A percentile compares a stretch with the other conserved stretches of the same genome.
phyloP scores from a whole-genome alignment of 2,329 filamentous ascomycete species.

The Elsinoe perseae region DNA sequence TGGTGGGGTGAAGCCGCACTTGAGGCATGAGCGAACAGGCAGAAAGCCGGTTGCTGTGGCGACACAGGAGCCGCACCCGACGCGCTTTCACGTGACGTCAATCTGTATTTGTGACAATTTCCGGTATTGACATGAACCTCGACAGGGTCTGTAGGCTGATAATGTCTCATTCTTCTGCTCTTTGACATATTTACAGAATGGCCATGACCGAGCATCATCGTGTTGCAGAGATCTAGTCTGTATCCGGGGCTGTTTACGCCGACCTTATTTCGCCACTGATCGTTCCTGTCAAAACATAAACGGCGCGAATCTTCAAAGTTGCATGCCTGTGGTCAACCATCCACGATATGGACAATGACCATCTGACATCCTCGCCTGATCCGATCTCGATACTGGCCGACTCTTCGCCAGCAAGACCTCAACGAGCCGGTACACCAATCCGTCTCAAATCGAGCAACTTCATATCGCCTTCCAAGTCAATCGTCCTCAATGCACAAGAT shows the following conservation, averaged over 20 bases:
- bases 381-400: slow-evolving; percentile 26
- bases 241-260: not conserved
- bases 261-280: not conserved
- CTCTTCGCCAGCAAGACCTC: slow-evolving; percentile 25
- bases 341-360: not conserved
- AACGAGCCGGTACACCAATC: not conserved
- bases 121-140: not conserved
- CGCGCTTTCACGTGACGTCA: slow-evolving; percentile 12
- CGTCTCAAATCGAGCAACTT: slow-evolving; percentile 22
- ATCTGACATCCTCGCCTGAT: slow-evolving; percentile 27
- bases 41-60: slow-evolving; percentile 3
- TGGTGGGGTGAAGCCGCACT: not conserved
- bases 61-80: not conserved
- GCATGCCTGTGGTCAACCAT: not conserved
- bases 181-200: too few species aligned
- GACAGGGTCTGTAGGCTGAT: not conserved
- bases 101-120: not conserved
- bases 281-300: not conserved
- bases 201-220: too few species aligned
- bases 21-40: too few species aligned
- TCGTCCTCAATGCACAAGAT: slow-evolving; percentile 37
- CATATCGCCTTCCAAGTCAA: slow-evolving; percentile 38
- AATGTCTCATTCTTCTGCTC: not conserved
- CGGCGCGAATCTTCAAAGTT: not conserved
- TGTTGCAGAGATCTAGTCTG: not conserved